Evolutionary conservation across 805 yeast species (phyloP), one percentile per base, ranked within the genome.

Genomic region (Saturnispora dispora): DNA sequence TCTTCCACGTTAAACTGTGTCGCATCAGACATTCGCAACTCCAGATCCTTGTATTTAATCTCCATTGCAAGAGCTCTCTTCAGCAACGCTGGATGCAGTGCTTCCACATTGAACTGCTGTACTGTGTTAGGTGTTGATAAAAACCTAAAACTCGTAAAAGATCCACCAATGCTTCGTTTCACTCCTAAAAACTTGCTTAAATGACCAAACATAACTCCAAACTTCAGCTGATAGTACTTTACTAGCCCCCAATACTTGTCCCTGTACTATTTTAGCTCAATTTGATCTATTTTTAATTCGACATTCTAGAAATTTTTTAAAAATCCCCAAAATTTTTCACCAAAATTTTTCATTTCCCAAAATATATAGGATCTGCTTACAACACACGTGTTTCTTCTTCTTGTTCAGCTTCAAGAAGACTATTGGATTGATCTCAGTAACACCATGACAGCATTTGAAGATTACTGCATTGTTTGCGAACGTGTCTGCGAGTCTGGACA

Each of bases 11-110:
- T 74, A 54, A 78, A 78, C 1, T 60, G 64, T 3, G 61, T 60
- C 1, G 78, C 79, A 5, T 65, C 52, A 0, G 79, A 63, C 43
- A 82, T 59, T 46, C 65, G 64, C 1, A 62, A 55, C 36, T 78
- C 78, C 2, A 82, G 61, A 1, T 57, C 57, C 3, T 57, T 50
- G 46, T 77, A 63, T 55, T 82, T 83, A 2, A 59, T 53, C 7
- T 62, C 57, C 51, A 79, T 63, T 6, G 60, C 47, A 15, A 67
- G 66, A 0, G 86, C 82, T 58, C 77, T 72, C 47, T 72, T 60
- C 25, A 78, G 52, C 11, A 83, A 60, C 0, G 77, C 67, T 1
- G 85, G 82, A 53, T 81, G 85, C 6, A 59, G 7, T 10, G 30
- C 18, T 18, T 37, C 23, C 13, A 37, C 20, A 15, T 35, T 35